Percentiles rank a stretch among this genome's conserved stretches.
These are phyloP conservation scores for Microcyclospora pomicola DNA, from an alignment of 2,329 filamentous ascomycete genomes.

Conservation along the genomic window DNA sequence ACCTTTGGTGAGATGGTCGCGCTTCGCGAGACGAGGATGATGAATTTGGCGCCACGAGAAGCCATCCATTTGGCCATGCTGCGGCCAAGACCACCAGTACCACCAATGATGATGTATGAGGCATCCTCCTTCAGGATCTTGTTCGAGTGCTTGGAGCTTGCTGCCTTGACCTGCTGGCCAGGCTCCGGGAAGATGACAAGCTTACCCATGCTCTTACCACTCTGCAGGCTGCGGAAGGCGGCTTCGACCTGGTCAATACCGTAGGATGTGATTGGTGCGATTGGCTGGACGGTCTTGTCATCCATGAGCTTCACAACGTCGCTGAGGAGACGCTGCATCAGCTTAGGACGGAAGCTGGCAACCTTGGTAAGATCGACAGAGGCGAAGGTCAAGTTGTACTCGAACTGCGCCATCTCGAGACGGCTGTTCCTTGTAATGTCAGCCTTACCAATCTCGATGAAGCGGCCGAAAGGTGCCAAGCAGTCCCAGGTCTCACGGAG, in stretches of 20 bases:
- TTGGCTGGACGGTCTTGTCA: conserved; percentile 5
- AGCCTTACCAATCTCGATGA: conserved; percentile 17
- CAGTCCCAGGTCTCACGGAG: conserved; percentile 16
- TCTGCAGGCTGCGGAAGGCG: conserved; percentile 7
- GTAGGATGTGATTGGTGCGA: conserved; percentile 5
- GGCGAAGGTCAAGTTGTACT: conserved; percentile 2
- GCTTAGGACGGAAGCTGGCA: conserved; percentile 5
- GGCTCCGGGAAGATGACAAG: not conserved
- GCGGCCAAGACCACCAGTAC: conserved; percentile 1
- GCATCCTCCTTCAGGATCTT: not conserved
- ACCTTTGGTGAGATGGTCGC: not conserved
- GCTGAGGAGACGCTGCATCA: conserved; percentile 8
- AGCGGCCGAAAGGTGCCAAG: conserved; percentile 19
- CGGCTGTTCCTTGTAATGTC: conserved; percentile 9
- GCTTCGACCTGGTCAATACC: conserved; percentile 7
- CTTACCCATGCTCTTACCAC: conserved; percentile 1
- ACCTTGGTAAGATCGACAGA: conserved; percentile 4
- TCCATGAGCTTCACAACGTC: conserved; percentile 8
- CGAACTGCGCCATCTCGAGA: conserved; percentile 8
- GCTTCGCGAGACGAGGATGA: not conserved
- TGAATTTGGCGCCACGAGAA: not conserved
- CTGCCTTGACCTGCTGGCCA: not conserved
- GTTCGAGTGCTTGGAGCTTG: not conserved
- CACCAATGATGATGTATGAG: conserved; percentile 1
- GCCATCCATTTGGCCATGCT: conserved; percentile 1